These are phyloP conservation scores for Talaromyces stipitatus DNA, from an alignment of 495 filamentous ascomycete genomes.

Conservation along the genomic window DNA sequence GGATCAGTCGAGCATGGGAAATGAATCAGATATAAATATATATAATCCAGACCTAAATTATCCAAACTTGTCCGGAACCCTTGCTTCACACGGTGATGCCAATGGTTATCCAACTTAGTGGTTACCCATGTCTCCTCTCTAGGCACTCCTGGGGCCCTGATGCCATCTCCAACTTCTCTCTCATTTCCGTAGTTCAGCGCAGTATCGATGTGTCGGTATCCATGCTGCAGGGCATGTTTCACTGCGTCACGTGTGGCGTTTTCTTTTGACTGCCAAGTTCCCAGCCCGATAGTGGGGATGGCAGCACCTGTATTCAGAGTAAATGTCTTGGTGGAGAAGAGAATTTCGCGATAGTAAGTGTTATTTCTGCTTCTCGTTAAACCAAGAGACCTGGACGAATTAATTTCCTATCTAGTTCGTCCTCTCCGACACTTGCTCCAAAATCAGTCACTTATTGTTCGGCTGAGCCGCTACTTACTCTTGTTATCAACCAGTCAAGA, in stretches of 20 bases:
- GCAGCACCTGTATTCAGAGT: not conserved
- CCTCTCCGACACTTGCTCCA: too few relatives aligned
- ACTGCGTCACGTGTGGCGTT: conserved; percentile 49
- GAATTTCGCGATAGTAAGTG: too few relatives aligned
- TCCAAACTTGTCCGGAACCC: conserved; percentile 63
- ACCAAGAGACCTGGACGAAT: too few relatives aligned
- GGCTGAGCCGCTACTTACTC: too few relatives aligned
- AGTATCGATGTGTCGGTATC: conserved; percentile 62
- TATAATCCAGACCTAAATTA: conserved; percentile 65
- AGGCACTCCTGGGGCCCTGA: conserved; percentile 53
- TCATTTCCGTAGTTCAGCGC: conserved; percentile 74
- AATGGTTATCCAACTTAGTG: conserved; percentile 77
- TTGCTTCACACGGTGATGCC: conserved; percentile 57
- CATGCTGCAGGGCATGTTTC: conserved; percentile 33
- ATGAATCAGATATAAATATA: conserved; percentile 75
- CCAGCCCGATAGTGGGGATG: conserved; percentile 17
- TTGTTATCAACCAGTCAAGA: too few relatives aligned
- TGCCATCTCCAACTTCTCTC: conserved; percentile 60
- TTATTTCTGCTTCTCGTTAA: too few relatives aligned
- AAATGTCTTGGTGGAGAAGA: too few relatives aligned
- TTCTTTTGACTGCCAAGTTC: conserved; percentile 66
- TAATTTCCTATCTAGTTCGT: too few relatives aligned
- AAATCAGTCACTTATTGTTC: too few relatives aligned
- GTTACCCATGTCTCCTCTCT: conserved; percentile 75
- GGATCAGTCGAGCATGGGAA: conserved; percentile 82